Conservation (phyloP, 2,329 filamentous ascomycete species). For the Phialophora chinensis region DNA sequence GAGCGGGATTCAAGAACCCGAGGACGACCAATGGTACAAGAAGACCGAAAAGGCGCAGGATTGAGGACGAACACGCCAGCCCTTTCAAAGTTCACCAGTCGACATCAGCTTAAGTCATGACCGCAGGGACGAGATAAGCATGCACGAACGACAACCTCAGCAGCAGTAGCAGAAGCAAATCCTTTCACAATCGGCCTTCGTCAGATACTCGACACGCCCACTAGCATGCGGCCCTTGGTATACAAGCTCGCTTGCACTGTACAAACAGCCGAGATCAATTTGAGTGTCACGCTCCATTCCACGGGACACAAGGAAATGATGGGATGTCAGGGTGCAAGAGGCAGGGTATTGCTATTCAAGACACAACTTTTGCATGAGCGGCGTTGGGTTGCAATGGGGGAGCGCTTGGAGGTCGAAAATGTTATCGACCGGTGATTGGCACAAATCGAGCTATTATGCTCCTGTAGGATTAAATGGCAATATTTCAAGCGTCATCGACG, state of each 20-base stretch:
- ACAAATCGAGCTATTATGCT: not conserved
- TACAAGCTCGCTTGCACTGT: not conserved
- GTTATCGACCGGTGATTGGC: not conserved
- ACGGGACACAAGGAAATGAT: not conserved
- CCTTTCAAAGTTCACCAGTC: not conserved
- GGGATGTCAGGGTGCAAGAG: not conserved
- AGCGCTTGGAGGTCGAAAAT: not conserved
- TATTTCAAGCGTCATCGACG: not conserved
- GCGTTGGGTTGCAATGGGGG: conserved; percentile 4
- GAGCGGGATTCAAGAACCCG: conserved; percentile 18
- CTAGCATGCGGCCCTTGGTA: not conserved
- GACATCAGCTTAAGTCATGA: not conserved
- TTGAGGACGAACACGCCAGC: not conserved
- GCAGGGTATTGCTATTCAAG: not conserved
- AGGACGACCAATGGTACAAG: conserved; percentile 19
- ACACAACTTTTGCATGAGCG: conserved; percentile 4
- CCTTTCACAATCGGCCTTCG: not conserved
- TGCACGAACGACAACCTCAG: not conserved
- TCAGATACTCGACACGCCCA: not conserved
- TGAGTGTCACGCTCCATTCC: not conserved
- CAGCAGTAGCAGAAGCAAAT: not conserved
- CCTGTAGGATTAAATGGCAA: not conserved
- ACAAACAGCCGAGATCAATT: not conserved
- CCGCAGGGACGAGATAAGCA: not conserved
- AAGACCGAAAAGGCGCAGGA: not conserved